A percentile compares a stretch with the other conserved stretches of the same genome.
Evolutionary conservation across 768 basidiomycete species (phyloP).

Genomic region (Lentinula guzmanii): DNA sequence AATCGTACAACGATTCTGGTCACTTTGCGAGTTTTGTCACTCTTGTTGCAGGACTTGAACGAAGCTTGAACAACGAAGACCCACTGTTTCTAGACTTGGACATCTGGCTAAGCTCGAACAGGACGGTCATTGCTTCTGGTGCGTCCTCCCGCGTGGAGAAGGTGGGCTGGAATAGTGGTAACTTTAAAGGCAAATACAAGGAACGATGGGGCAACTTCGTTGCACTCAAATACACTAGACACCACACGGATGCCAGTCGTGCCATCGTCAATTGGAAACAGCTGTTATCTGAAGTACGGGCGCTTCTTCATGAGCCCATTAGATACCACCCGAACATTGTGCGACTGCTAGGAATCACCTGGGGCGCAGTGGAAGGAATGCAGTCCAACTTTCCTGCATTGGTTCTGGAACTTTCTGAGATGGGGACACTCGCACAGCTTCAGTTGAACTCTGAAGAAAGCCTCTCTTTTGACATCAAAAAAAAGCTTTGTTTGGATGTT

Average conservation of each 20-base stretch:
- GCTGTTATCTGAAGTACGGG: constrained; percentile 8
- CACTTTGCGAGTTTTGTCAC: constrained; percentile 7
- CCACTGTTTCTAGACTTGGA: not conserved
- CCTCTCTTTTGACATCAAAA: constrained; percentile 6
- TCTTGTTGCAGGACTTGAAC: constrained; percentile 5
- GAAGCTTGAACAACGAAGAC: not conserved
- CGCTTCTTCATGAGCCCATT: constrained; percentile 8
- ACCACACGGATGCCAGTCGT: not conserved
- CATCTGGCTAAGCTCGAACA: not conserved
- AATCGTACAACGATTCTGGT: not conserved
- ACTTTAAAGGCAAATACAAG: constrained; percentile 1
- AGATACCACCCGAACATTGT: constrained; percentile 12
- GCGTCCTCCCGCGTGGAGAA: not conserved
- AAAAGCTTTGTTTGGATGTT: constrained; percentile 9
- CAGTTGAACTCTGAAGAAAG: not conserved
- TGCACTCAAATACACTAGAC: constrained; percentile 4
- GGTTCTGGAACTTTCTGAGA: constrained; percentile 7
- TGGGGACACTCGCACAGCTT: constrained; percentile 6
- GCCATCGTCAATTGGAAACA: constrained; percentile 3
- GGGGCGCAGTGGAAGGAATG: constrained; percentile 2
- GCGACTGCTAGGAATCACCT: constrained; percentile 5
- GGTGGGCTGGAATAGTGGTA: not conserved
- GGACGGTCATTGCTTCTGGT: not conserved
- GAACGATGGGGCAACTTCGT: constrained; percentile 2
- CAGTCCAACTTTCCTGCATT: constrained; percentile 5